Conservation (phyloP, 176 grass and related monocot genomes). For the Chloris gayana region DNA sequence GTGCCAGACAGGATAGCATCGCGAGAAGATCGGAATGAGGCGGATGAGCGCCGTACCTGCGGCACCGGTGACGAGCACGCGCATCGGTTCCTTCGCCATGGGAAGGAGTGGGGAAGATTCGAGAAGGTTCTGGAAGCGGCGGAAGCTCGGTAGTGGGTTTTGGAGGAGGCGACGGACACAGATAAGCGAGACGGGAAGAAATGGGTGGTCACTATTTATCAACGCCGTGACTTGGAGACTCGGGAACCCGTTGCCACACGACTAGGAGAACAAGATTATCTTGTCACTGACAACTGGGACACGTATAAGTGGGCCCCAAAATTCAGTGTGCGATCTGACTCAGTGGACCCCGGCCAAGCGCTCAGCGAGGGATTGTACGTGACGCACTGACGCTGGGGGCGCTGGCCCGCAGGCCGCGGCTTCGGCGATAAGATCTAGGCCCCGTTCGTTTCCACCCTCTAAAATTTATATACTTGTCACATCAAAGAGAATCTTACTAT, state of each 20-base stretch:
- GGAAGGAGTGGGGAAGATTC: slow-evolving; percentile 31
- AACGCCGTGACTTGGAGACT: not conserved
- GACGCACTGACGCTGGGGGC: not conserved
- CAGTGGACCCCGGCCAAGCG: not conserved
- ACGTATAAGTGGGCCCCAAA: not conserved
- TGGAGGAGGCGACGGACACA: slow-evolving; percentile 7
- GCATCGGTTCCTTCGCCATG: slow-evolving; percentile 94
- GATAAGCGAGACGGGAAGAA: not conserved
- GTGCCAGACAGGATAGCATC: not conserved
- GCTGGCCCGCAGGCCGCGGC: not conserved
- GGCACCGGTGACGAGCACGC: slow-evolving; percentile 97
- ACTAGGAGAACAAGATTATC: not conserved
- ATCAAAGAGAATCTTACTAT: too few species aligned
- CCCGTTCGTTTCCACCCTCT: too few species aligned
- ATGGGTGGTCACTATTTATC: slow-evolving; percentile 49
- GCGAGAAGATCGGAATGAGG: not conserved
- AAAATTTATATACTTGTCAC: too few species aligned
- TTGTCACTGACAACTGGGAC: not conserved
- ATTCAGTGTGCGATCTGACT: not conserved
- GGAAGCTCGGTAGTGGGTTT: slow-evolving; percentile 9
- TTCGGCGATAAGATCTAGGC: slow-evolving; percentile 20
- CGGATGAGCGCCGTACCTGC: slow-evolving; percentile 58
- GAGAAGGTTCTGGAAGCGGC: slow-evolving; percentile 26
- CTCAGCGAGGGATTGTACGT: not conserved
- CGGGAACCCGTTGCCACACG: not conserved